Conservation (phyloP, 2,329 filamentous ascomycete species). For the Diplocarpon rosae region DNA sequence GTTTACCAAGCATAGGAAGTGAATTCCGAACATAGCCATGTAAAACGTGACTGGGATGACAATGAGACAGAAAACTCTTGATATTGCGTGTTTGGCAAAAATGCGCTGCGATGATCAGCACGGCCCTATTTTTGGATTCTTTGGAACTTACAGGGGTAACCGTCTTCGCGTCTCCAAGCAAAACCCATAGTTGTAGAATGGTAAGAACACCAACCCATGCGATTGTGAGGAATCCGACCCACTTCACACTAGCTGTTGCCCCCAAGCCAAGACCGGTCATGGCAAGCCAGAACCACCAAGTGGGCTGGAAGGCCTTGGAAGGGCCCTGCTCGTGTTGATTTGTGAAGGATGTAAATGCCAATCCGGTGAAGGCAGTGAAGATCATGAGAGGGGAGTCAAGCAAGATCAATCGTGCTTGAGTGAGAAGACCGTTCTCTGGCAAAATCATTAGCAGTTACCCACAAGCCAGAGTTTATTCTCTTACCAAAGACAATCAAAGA, state of each 20-base stretch:
- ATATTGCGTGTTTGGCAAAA: slow-evolving; percentile 90
- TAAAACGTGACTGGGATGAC: slow-evolving; percentile 84
- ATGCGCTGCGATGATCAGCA: slow-evolving; percentile 42
- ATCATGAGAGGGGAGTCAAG: slow-evolving; percentile 91
- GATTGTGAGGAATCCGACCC: slow-evolving; percentile 97
- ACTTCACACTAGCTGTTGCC: slow-evolving; percentile 91
- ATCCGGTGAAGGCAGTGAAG: slow-evolving; percentile 82
- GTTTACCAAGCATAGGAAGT: slow-evolving; percentile 87
- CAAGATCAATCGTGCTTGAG: slow-evolving; percentile 89
- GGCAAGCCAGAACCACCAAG: slow-evolving; percentile 97
- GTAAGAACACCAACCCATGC: slow-evolving; percentile 94
- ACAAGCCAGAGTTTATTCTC: slow-evolving; percentile 9
- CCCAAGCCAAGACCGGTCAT: slow-evolving; percentile 81
- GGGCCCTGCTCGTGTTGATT: slow-evolving; percentile 96
- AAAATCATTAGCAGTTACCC: slow-evolving; percentile 17
- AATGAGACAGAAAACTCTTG: slow-evolving; percentile 82
- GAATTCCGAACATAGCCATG: slow-evolving; percentile 93
- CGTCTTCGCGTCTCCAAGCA: slow-evolving; percentile 79
- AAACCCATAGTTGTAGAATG: slow-evolving; percentile 83
- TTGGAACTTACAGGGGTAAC: slow-evolving; percentile 56
- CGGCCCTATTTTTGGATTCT: neutral
- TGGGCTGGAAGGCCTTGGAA: slow-evolving; percentile 71
- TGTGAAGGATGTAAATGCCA: slow-evolving; percentile 85
- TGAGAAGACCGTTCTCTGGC: slow-evolving; percentile 85
- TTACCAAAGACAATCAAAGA: slow-evolving; percentile 83